Percentiles rank a stretch among this genome's conserved stretches.
These are phyloP conservation scores for Vigna hirtella DNA, from an alignment of 306 rosid species.

Conservation along the genomic window DNA sequence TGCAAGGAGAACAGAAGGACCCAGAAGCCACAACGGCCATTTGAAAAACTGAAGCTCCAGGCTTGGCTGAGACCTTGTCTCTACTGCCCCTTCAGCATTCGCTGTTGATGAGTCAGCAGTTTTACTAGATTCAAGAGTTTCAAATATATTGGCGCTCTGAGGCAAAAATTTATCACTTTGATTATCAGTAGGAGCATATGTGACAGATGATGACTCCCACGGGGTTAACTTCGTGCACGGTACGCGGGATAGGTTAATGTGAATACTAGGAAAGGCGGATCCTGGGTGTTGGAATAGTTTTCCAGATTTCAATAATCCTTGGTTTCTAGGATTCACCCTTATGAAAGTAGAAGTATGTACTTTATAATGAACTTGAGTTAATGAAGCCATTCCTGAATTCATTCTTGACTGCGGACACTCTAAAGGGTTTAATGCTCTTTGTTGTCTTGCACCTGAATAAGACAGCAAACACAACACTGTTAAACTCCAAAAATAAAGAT, in stretches of 20 bases:
- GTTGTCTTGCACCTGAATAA: conserved; percentile 41
- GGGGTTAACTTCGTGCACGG: conserved; percentile 69
- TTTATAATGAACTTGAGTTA: conserved; percentile 47
- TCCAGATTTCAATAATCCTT: conserved; percentile 49
- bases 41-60: conserved; percentile 67
- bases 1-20: conserved; percentile 78
- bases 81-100: conserved; percentile 47
- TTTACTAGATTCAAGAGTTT: conserved; percentile 57
- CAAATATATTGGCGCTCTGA: conserved; percentile 59
- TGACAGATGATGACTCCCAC: conserved; percentile 73
- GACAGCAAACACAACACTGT: conserved; percentile 18
- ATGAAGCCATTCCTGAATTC: conserved; percentile 56
- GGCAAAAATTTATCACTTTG: conserved; percentile 58
- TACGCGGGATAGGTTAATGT: conserved; percentile 48
- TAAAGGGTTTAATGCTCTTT: conserved; percentile 12
- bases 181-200: conserved; percentile 56
- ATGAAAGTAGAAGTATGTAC: conserved; percentile 42
- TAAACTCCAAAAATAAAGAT: conserved; percentile 6
- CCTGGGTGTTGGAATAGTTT: conserved; percentile 46
- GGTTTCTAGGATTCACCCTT: conserved; percentile 42
- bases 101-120: conserved; percentile 51
- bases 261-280: conserved; percentile 43
- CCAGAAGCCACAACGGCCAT: conserved; percentile 95
- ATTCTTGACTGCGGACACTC: conserved; percentile 35
- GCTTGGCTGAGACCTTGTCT: conserved; percentile 49